Percentiles rank a stretch among this genome's conserved stretches.
phyloP scores from a whole-genome alignment of 2,329 filamentous ascomycete species.

The Trichoderma atroviride region DNA sequence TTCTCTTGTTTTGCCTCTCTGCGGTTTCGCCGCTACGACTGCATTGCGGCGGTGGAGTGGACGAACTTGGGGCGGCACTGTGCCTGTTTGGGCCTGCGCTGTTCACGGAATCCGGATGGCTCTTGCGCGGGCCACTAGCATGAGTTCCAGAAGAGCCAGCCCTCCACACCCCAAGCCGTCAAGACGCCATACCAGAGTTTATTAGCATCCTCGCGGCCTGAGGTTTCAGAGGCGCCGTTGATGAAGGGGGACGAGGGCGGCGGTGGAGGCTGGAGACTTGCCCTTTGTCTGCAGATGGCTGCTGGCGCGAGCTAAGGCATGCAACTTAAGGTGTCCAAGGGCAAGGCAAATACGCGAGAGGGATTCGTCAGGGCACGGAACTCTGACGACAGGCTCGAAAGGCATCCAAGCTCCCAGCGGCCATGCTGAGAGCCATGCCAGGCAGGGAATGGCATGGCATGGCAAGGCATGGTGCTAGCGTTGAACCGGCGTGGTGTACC shows the following conservation, averaged over 20 bases:
- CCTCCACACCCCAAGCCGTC: constrained; percentile 19
- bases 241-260: background rate
- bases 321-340: background rate
- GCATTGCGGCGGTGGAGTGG: constrained; percentile 10
- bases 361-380: constrained; percentile 14
- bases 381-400: constrained; percentile 14
- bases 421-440: background rate
- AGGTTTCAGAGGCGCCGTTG: constrained; percentile 10
- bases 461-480: background rate
- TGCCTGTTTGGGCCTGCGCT: constrained; percentile 14
- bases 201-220: constrained; percentile 11
- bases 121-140: constrained; percentile 23
- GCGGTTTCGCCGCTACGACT: constrained; percentile 9
- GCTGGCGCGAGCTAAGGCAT: background rate
- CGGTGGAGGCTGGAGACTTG: background rate
- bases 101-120: constrained; percentile 24
- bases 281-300: background rate
- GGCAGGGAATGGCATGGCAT: constrained; percentile 4
- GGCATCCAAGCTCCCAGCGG: background rate
- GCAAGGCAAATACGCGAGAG: background rate
- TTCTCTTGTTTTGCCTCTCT: constrained; percentile 8
- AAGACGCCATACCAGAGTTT: constrained; percentile 15
- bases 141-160: constrained; percentile 17
- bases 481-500: background rate
- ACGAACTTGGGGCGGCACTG: constrained; percentile 12